Percentiles rank a stretch among this genome's conserved stretches.
Evolutionary conservation across 208 protist species (phyloP).

Genomic region (Crithidia bombi): DNA sequence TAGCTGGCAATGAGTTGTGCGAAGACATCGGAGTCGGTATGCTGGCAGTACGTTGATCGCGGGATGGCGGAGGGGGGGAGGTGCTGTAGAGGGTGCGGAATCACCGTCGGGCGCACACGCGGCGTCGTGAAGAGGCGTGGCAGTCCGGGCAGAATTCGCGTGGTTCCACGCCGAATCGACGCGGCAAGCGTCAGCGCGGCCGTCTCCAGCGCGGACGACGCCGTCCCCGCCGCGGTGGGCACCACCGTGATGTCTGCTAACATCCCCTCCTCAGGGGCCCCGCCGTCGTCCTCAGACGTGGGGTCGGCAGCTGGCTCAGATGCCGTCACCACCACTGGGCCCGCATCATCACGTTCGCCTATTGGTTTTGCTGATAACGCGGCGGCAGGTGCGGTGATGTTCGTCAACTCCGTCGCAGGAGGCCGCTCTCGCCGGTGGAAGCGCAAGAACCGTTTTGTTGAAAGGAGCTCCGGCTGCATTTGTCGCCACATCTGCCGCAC

Average conservation of each 20-base stretch:
- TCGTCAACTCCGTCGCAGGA: neutral
- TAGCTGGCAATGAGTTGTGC: conserved; percentile 51
- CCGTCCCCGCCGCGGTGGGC: neutral
- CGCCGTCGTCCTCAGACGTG: too few species aligned
- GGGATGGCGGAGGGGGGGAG: conserved; percentile 37
- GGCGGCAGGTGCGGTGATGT: too few species aligned
- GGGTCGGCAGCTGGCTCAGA: neutral
- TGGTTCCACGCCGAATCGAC: conserved; percentile 11
- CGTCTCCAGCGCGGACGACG: neutral
- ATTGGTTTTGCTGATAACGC: neutral
- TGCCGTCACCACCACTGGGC: neutral
- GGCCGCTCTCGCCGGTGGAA: neutral
- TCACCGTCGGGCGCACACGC: conserved; percentile 24
- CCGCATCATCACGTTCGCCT: neutral
- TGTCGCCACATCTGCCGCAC: conserved; percentile 54
- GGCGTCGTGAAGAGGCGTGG: conserved; percentile 42
- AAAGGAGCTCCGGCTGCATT: conserved; percentile 28
- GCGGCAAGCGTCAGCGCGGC: conserved; percentile 5
- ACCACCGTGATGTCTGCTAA: neutral
- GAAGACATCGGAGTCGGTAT: conserved; percentile 64
- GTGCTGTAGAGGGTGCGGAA: conserved; percentile 52
- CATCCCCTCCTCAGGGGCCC: neutral
- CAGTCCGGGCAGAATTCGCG: conserved; percentile 45
- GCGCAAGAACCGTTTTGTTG: conserved; percentile 11
- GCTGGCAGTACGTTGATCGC: conserved; percentile 42